Percentiles rank a stretch among this genome's conserved stretches.
Conservation (phyloP, 2,329 filamentous ascomycete species). For the Penicillium sp. region DNA sequence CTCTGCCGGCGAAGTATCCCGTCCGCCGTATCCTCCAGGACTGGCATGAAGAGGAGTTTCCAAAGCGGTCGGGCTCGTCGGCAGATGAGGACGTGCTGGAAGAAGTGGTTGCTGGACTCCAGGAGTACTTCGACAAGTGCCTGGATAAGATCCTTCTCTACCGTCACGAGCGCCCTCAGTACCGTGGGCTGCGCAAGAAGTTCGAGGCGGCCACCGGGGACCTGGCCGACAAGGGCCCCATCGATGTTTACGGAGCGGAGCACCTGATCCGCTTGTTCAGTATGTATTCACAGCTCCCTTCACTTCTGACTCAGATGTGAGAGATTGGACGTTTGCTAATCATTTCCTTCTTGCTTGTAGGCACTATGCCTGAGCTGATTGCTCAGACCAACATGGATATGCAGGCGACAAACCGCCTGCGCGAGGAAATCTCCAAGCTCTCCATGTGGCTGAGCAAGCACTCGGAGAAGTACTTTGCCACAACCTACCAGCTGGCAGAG, state of each 20-base stretch:
- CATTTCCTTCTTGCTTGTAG: conserved; percentile 47
- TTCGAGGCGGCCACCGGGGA: conserved; percentile 64
- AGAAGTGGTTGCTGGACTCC: conserved; percentile 80
- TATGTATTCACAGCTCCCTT: conserved; percentile 47
- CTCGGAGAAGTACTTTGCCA: conserved; percentile 69
- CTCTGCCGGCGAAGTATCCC: conserved; percentile 73
- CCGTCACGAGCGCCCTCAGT: conserved; percentile 89
- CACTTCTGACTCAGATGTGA: neutral
- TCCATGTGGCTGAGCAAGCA: conserved; percentile 80
- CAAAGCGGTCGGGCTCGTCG: conserved; percentile 57
- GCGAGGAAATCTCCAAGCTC: conserved; percentile 85
- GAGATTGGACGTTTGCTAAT: conserved; percentile 1
- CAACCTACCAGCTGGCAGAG: conserved; percentile 44
- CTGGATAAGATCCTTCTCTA: conserved; percentile 89
- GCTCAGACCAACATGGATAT: conserved; percentile 98
- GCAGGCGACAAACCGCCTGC: conserved; percentile 81
- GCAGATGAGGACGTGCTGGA: conserved; percentile 82
- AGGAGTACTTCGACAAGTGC: conserved; percentile 90
- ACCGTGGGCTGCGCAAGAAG: conserved; percentile 70
- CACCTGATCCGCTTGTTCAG: conserved; percentile 86
- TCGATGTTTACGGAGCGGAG: conserved; percentile 88
- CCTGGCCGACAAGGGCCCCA: conserved; percentile 67
- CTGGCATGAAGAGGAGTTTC: conserved; percentile 70
- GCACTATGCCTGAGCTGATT: conserved; percentile 86
- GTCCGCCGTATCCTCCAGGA: conserved; percentile 77